phyloP scores from a whole-genome alignment of 2,329 filamentous ascomycete species.

The Coniochaeta sp. region DNA sequence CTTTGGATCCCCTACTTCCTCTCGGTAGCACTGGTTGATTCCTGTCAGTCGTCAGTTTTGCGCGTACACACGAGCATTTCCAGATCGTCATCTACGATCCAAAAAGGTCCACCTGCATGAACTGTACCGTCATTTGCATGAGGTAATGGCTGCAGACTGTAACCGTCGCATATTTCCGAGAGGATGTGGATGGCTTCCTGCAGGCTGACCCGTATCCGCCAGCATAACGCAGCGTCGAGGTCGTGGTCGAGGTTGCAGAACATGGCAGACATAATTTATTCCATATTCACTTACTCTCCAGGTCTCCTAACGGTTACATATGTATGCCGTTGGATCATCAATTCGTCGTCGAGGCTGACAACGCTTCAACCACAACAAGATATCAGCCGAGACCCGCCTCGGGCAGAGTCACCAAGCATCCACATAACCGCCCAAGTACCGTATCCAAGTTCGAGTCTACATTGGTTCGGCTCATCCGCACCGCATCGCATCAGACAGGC shows the following conservation, averaged over 20 bases:
- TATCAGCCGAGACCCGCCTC: background rate
- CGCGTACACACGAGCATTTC: background rate
- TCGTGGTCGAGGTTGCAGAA: background rate
- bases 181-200: background rate
- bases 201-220: background rate
- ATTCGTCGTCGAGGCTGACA: background rate
- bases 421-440: background rate
- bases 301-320: background rate
- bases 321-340: too few relatives aligned
- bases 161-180: constrained; percentile 2
- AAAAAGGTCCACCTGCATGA: background rate
- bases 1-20: background rate
- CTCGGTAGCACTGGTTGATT: background rate
- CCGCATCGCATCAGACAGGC: background rate
- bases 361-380: background rate
- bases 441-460: background rate
- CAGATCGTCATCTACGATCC: background rate
- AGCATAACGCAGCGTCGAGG: background rate
- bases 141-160: constrained; percentile 1
- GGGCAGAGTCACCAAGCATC: background rate
- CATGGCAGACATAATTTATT: too few relatives aligned
- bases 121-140: background rate
- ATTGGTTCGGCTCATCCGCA: constrained; percentile 1
- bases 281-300: too few relatives aligned
- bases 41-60: too few relatives aligned